Percentiles rank a stretch among this genome's conserved stretches.
phyloP scores from a whole-genome alignment of 345 rosid genomes.

The Anastatica hierochuntica region DNA sequence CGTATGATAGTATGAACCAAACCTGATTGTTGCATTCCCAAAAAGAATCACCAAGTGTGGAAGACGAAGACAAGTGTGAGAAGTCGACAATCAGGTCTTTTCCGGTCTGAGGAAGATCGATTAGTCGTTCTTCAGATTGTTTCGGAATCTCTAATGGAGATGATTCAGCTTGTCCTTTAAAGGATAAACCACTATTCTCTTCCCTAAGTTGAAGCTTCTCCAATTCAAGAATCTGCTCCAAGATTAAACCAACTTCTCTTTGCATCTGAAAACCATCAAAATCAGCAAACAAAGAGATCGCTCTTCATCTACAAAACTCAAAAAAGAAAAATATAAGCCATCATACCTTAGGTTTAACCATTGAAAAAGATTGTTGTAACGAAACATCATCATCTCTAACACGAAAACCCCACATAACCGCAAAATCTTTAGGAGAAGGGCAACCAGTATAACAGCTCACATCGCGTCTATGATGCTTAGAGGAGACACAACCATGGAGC shows the following conservation, averaged over 20 bases:
- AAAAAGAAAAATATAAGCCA: not conserved
- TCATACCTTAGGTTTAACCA: slow-evolving; percentile 16
- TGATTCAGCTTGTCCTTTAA: slow-evolving; percentile 4
- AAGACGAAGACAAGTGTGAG: slow-evolving; percentile 36
- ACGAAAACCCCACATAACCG: slow-evolving; percentile 52
- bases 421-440: slow-evolving; percentile 68
- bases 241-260: slow-evolving; percentile 29
- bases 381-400: slow-evolving; percentile 14
- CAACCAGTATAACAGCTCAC: slow-evolving; percentile 58
- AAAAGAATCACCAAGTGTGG: slow-evolving; percentile 38
- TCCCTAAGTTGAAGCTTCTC: too few relatives aligned
- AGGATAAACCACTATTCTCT: slow-evolving; percentile 13
- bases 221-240: slow-evolving; percentile 70
- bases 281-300: not conserved
- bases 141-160: slow-evolving; percentile 14
- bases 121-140: slow-evolving; percentile 20
- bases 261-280: slow-evolving; percentile 5
- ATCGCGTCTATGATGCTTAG: slow-evolving; percentile 39
- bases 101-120: slow-evolving; percentile 24
- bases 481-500: slow-evolving; percentile 34
- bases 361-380: not conserved
- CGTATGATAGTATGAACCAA: not conserved
- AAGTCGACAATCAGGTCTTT: slow-evolving; percentile 36
- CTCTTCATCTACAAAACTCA: not conserved
- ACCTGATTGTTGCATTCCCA: slow-evolving; percentile 51